Conservation (phyloP, 805 yeast species). For the Ogataea sp. region DNA sequence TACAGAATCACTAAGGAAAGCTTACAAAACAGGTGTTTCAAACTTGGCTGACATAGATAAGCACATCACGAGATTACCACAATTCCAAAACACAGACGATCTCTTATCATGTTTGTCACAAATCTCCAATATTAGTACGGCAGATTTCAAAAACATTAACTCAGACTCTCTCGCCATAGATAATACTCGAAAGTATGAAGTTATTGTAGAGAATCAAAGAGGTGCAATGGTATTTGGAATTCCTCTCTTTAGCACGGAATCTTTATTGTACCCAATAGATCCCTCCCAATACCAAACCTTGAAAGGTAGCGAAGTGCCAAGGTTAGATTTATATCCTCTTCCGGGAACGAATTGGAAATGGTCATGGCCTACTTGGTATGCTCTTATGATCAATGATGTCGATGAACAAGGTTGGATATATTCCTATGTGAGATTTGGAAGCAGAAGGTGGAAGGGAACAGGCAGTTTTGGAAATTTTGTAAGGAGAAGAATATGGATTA, state of each 20-base stretch:
- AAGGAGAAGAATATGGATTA: constrained; percentile 42
- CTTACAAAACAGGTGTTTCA: constrained; percentile 11
- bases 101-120: constrained; percentile 17
- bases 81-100: constrained; percentile 18
- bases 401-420: constrained; percentile 56
- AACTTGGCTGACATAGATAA: constrained; percentile 20
- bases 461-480: constrained; percentile 42
- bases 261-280: constrained; percentile 40
- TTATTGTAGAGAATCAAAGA: constrained; percentile 46
- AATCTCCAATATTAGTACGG: constrained; percentile 8
- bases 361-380: constrained; percentile 50
- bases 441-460: constrained; percentile 42
- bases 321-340: constrained; percentile 29
- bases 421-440: constrained; percentile 31
- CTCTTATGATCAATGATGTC: constrained; percentile 44
- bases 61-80: constrained; percentile 20
- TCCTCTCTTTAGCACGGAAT: constrained; percentile 37
- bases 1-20: neutral
- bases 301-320: constrained; percentile 28
- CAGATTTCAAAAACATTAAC: constrained; percentile 3
- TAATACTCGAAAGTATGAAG: constrained; percentile 22
- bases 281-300: constrained; percentile 42
- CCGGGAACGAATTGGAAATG: constrained; percentile 47
- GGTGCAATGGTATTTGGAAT: constrained; percentile 46
- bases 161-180: constrained; percentile 5